Percentiles rank a stretch among this genome's conserved stretches.
Evolutionary conservation across 108 stramenopile species (phyloP).

Genomic region (Chaetoceros tenuissimus): DNA sequence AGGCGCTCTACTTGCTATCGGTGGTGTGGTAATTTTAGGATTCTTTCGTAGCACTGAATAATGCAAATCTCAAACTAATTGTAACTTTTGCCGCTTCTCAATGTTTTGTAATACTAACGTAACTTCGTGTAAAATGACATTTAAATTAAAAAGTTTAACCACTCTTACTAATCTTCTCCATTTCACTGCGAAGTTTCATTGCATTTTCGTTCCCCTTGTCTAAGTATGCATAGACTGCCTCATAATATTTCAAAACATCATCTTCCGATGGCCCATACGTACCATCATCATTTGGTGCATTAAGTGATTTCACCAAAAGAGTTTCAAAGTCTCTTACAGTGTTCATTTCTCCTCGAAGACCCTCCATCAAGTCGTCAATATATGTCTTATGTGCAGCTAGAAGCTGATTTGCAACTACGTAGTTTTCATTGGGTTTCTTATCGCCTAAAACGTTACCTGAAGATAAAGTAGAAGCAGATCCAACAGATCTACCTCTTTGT

Average conservation of each 20-base stretch:
- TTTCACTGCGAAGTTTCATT: slow-evolving; percentile 39
- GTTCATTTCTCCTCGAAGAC: slow-evolving; percentile 68
- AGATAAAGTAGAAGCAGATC: background rate
- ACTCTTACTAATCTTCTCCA: slow-evolving; percentile 43
- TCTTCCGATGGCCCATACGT: slow-evolving; percentile 47
- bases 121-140: too few relatives aligned
- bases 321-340: slow-evolving; percentile 59
- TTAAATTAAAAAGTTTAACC: background rate
- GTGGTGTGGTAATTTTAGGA: slow-evolving; percentile 51
- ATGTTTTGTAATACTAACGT: too few relatives aligned
- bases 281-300: slow-evolving; percentile 13
- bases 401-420: slow-evolving; percentile 41
- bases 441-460: background rate
- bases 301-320: slow-evolving; percentile 21
- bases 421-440: background rate
- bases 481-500: background rate
- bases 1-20: slow-evolving; percentile 49
- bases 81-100: too few relatives aligned
- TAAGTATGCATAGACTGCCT: slow-evolving; percentile 58
- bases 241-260: slow-evolving; percentile 79
- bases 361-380: slow-evolving; percentile 61
- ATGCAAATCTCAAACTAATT: too few relatives aligned
- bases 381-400: slow-evolving; percentile 57
- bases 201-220: slow-evolving; percentile 43
- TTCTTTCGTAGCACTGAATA: slow-evolving; percentile 28